These are phyloP conservation scores for Tephrocybe sp. DNA, from an alignment of 768 basidiomycete genomes.

Conservation along the genomic window DNA sequence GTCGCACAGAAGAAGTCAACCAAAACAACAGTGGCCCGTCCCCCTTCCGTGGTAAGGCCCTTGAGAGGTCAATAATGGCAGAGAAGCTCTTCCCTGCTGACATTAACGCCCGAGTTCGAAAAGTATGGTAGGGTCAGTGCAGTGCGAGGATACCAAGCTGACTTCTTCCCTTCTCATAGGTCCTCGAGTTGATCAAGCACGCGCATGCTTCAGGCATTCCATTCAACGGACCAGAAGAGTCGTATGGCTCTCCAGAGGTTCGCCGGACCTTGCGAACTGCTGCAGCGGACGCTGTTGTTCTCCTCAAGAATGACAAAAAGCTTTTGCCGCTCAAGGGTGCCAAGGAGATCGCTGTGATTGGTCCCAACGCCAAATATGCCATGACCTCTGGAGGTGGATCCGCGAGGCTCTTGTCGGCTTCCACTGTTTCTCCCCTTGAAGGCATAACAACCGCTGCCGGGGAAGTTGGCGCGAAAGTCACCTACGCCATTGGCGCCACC, in stretches of 20 bases:
- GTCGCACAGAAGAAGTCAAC: neutral
- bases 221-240: slow-evolving; percentile 50
- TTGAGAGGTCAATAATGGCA: slow-evolving; percentile 36
- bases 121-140: slow-evolving; percentile 19
- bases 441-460: slow-evolving; percentile 47
- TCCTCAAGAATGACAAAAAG: slow-evolving; percentile 57
- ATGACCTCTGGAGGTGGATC: slow-evolving; percentile 63
- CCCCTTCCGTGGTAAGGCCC: slow-evolving; percentile 46
- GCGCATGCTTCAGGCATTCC: slow-evolving; percentile 54
- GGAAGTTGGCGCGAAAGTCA: slow-evolving; percentile 44
- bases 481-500: slow-evolving; percentile 42
- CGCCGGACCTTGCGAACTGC: slow-evolving; percentile 48
- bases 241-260: slow-evolving; percentile 44
- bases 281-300: slow-evolving; percentile 54
- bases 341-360: slow-evolving; percentile 59
- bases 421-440: slow-evolving; percentile 56
- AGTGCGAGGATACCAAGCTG: neutral
- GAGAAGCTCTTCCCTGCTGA: slow-evolving; percentile 44
- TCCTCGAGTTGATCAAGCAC: slow-evolving; percentile 46
- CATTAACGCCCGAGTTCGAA: slow-evolving; percentile 38
- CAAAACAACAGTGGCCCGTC: slow-evolving; percentile 38
- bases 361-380: slow-evolving; percentile 56
- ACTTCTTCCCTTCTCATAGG: slow-evolving; percentile 24
- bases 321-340: slow-evolving; percentile 45
- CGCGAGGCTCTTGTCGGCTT: slow-evolving; percentile 50